A percentile compares a stretch with the other conserved stretches of the same genome.
These are phyloP conservation scores for Datura wrightii DNA, from an alignment of 257 asterid genomes.

Conservation along the genomic window DNA sequence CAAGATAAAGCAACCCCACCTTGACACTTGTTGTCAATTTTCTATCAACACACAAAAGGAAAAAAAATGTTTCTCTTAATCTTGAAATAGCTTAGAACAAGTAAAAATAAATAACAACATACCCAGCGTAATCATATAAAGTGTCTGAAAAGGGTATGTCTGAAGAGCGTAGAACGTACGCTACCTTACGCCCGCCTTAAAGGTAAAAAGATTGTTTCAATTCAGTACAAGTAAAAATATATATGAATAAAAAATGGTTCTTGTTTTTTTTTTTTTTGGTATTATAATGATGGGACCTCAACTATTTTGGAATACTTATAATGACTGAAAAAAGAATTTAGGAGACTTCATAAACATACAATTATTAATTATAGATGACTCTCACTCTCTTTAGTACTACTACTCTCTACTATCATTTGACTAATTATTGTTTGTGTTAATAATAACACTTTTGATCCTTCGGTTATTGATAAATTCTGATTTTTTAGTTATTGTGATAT, in stretches of 20 bases:
- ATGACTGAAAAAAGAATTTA: neutral
- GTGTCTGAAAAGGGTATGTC: neutral
- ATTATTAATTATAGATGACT: neutral
- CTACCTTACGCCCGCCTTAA: neutral
- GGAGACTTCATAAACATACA: neutral
- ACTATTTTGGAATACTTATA: neutral
- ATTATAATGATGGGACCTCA: neutral
- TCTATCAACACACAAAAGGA: neutral
- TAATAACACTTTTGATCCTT: neutral
- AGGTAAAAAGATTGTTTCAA: neutral
- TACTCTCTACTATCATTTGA: slow-evolving; percentile 5
- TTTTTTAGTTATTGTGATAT: neutral
- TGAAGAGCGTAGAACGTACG: neutral
- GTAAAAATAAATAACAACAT: neutral
- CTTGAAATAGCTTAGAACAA: neutral
- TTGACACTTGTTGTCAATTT: slow-evolving; percentile 27
- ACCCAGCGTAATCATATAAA: neutral
- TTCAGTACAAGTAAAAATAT: neutral
- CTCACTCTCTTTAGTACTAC: neutral
- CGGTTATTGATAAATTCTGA: neutral
- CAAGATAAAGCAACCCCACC: neutral
- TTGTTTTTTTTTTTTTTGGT: neutral
- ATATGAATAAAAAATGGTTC: slow-evolving; percentile 31
- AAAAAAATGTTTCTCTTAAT: neutral
- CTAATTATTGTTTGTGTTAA: neutral